Evolutionary conservation across 371 early-diverging fungal species (phyloP).

Genomic region (Mortierella sp.): DNA sequence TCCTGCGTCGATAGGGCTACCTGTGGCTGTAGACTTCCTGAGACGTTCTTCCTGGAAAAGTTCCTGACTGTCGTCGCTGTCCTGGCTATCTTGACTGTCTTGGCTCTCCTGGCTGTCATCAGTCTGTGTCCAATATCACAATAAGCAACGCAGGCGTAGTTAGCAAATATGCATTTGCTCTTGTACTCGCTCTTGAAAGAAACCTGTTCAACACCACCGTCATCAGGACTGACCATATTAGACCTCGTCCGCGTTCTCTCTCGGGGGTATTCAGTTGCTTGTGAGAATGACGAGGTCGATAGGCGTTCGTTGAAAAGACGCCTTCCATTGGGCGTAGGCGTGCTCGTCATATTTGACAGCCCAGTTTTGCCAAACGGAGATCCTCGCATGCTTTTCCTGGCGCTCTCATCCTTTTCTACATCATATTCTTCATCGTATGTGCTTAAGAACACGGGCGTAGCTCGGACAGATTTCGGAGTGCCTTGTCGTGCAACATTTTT

Average conservation of each 20-base stretch:
- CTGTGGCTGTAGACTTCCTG: conserved; percentile 5
- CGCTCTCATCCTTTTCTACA: conserved; percentile 31
- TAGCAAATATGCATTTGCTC: too few species aligned
- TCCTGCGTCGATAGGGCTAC: conserved; percentile 9
- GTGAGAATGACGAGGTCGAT: conserved; percentile 5
- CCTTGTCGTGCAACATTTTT: background rate
- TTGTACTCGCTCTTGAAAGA: too few species aligned
- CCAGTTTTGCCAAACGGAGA: conserved; percentile 8
- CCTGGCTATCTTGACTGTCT: background rate
- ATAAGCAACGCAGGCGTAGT: too few species aligned
- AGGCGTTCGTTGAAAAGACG: background rate
- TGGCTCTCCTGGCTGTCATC: too few species aligned
- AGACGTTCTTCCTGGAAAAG: background rate
- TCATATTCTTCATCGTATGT: conserved; percentile 38
- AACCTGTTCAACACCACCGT: background rate
- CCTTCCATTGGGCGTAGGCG: background rate
- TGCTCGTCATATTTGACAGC: background rate
- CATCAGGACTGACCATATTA: background rate
- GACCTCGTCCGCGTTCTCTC: too few species aligned
- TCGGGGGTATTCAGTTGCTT: background rate
- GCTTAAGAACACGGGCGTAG: conserved; percentile 21
- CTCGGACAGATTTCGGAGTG: conserved; percentile 2
- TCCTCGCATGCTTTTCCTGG: conserved; percentile 6
- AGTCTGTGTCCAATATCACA: too few species aligned
- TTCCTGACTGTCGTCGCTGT: background rate